phyloP scores from a whole-genome alignment of 2,329 filamentous ascomycete genomes.

The Apiospora saccharicola region DNA sequence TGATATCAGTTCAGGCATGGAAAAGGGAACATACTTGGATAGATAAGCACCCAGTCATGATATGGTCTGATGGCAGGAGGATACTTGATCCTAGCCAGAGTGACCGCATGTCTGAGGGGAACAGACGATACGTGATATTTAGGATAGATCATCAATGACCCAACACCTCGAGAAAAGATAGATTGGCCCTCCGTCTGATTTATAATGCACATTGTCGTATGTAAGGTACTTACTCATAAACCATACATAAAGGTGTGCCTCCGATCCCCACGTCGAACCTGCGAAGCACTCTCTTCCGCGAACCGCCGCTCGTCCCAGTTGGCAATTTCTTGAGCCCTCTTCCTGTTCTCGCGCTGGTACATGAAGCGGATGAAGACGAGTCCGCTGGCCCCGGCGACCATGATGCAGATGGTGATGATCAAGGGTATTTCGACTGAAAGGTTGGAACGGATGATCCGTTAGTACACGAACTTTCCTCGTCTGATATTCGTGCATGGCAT shows the following conservation, averaged over 20 bases:
- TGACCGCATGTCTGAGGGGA: neutral
- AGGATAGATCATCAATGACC: no score
- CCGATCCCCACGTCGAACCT: slow-evolving; percentile 2
- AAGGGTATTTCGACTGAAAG: neutral
- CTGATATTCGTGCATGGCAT: no score
- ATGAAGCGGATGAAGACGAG: slow-evolving; percentile 7
- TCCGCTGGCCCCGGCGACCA: neutral
- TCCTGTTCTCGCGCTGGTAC: slow-evolving; percentile 16
- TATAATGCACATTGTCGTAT: no score
- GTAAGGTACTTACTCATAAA: neutral
- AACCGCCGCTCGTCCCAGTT: neutral
- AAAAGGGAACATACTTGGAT: neutral
- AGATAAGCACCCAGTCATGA: no score
- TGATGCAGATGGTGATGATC: slow-evolving; percentile 12
- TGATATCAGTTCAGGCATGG: neutral
- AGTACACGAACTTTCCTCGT: neutral
- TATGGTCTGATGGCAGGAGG: neutral
- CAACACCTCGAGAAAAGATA: no score
- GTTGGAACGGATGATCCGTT: neutral
- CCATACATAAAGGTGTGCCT: neutral
- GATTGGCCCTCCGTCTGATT: no score
- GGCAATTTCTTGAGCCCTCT: neutral
- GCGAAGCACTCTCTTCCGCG: neutral
- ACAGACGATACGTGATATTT: no score
- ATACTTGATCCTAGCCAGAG: neutral